Conservation (phyloP, 75 land plant species). For the Chamaecyparis obtusa region DNA sequence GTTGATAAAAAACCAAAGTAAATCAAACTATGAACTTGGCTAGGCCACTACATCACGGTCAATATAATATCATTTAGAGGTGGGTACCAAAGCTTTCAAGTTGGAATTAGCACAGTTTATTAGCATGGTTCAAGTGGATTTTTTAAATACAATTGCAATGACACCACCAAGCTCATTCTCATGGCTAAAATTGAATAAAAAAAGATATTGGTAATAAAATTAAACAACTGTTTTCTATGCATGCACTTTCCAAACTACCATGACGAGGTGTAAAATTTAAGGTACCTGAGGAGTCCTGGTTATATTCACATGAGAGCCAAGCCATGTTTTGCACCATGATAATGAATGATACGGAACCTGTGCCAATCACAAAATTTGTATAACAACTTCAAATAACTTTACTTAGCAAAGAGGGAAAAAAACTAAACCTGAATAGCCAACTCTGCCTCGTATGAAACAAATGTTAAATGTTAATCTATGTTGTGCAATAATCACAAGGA, state of each 20-base stretch:
- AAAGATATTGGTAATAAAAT: background rate
- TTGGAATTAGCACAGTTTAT: too few species aligned
- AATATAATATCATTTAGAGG: too few species aligned
- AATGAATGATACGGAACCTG: conserved; percentile 98
- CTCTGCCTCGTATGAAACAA: background rate
- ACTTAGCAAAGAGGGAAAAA: background rate
- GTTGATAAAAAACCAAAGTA: too few species aligned
- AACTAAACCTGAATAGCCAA: background rate
- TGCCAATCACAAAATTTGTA: background rate
- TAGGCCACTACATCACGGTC: too few species aligned
- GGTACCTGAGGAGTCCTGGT: conserved; percentile 95
- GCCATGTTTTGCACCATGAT: conserved; percentile 98
- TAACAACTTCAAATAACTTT: background rate
- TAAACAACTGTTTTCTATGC: background rate
- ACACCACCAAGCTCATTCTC: too few species aligned
- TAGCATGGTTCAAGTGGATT: too few species aligned
- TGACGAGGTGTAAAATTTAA: background rate
- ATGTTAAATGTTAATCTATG: background rate
- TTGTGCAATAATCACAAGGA: background rate
- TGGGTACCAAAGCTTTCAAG: too few species aligned
- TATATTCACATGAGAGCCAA: conserved; percentile 85
- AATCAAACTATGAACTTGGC: too few species aligned
- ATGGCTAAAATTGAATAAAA: background rate
- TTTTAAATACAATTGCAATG: too few species aligned
- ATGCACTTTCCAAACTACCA: background rate